Conservation (phyloP, 148 eudicot genomes). For the Simmondsia chinensis region DNA sequence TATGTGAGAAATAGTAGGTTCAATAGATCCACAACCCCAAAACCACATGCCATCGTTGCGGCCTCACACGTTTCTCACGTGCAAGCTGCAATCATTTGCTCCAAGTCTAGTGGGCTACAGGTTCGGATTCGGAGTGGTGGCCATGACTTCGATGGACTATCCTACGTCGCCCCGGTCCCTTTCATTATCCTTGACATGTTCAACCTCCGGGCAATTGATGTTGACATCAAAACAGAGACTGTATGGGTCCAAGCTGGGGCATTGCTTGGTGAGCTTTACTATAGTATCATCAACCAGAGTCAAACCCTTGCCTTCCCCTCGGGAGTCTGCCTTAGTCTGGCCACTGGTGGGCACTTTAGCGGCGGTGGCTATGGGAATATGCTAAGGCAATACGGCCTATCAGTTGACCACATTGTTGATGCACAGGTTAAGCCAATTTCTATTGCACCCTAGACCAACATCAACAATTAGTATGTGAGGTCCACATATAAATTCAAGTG, state of each 20-base stretch:
- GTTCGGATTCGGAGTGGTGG: constrained; percentile 28
- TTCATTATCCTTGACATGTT: constrained; percentile 26
- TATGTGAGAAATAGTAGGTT: constrained; percentile 20
- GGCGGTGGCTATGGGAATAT: constrained; percentile 28
- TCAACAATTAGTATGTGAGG: too few species aligned
- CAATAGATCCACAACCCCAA: constrained; percentile 21
- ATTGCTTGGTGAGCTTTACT: constrained; percentile 23
- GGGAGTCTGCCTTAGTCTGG: constrained; percentile 18
- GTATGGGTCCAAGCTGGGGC: constrained; percentile 26
- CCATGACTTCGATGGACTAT: constrained; percentile 29
- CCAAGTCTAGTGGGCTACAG: constrained; percentile 8
- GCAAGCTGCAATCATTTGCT: constrained; percentile 25
- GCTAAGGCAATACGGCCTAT: constrained; percentile 23
- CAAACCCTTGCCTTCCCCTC: constrained; percentile 23
- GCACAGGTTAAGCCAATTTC: too few species aligned
- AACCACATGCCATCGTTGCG: constrained; percentile 24
- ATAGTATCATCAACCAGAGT: constrained; percentile 14
- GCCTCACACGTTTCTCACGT: constrained; percentile 22
- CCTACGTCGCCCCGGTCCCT: constrained; percentile 16
- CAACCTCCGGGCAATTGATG: constrained; percentile 13
- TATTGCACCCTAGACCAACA: too few species aligned
- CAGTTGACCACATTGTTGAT: constrained; percentile 26
- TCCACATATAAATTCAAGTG: too few species aligned
- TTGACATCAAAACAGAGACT: constrained; percentile 11
- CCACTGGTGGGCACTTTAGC: constrained; percentile 23